These are phyloP conservation scores for Malus domestica DNA, from an alignment of 306 rosid species.

Conservation along the genomic window ASM211411v1 NC_041804.1:40740501-40741000, in stretches of 20 bases:
- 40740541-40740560: neutral
- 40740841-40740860: neutral
- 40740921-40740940: neutral
- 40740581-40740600: neutral
- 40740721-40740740: neutral
- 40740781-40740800: too few relatives aligned
- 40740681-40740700: neutral
- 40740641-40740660: neutral
- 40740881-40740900: constrained; percentile 8
- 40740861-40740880: too few relatives aligned
- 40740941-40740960: neutral
- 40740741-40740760: neutral
- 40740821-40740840: too few relatives aligned
- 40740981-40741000: neutral
- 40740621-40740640: neutral
- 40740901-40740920: neutral
- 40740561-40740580: neutral
- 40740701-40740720: neutral
- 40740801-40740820: too few relatives aligned
- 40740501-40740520: too few relatives aligned
- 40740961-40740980: neutral
- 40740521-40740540: neutral
- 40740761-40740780: neutral
- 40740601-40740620: neutral
- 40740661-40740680: neutral